Conservation (phyloP, 768 basidiomycete species). For the Stropharia rugosoannulata region DNA sequence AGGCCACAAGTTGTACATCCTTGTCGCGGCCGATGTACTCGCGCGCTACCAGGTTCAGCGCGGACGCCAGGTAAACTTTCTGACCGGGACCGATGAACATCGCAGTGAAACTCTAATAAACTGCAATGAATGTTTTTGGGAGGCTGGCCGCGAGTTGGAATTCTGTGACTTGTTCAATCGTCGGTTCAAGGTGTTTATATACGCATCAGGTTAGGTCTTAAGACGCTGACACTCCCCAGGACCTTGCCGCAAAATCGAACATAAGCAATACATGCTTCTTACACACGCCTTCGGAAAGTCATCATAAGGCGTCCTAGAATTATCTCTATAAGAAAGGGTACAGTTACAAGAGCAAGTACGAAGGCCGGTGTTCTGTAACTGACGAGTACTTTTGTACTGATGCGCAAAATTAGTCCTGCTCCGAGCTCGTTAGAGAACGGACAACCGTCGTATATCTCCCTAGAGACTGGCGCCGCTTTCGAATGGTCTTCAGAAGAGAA, state of each 20-base stretch:
- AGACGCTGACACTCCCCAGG: slow-evolving; percentile 36
- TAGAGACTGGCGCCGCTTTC: too few species aligned
- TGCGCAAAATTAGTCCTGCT: slow-evolving; percentile 45
- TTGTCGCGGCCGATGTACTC: too few species aligned
- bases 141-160: slow-evolving; percentile 45
- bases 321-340: slow-evolving; percentile 56
- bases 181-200: slow-evolving; percentile 48
- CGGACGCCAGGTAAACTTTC: slow-evolving; percentile 57
- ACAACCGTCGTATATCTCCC: slow-evolving; percentile 39
- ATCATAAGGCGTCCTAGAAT: slow-evolving; percentile 45
- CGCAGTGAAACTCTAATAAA: slow-evolving; percentile 93
- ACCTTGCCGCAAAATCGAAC: slow-evolving; percentile 60
- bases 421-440: slow-evolving; percentile 12
- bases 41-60: slow-evolving; percentile 63
- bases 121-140: too few species aligned
- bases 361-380: slow-evolving; percentile 88
- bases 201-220: neutral
- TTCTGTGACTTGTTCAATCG: slow-evolving; percentile 74
- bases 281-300: slow-evolving; percentile 67
- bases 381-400: slow-evolving; percentile 89
- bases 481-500: too few species aligned
- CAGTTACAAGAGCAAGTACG: slow-evolving; percentile 84
- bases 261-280: slow-evolving; percentile 72
- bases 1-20: slow-evolving; percentile 87
- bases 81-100: slow-evolving; percentile 90